Conservation (phyloP, 225 moss, liverwort and hornwort species). For the Straminergon stramineum region DNA sequence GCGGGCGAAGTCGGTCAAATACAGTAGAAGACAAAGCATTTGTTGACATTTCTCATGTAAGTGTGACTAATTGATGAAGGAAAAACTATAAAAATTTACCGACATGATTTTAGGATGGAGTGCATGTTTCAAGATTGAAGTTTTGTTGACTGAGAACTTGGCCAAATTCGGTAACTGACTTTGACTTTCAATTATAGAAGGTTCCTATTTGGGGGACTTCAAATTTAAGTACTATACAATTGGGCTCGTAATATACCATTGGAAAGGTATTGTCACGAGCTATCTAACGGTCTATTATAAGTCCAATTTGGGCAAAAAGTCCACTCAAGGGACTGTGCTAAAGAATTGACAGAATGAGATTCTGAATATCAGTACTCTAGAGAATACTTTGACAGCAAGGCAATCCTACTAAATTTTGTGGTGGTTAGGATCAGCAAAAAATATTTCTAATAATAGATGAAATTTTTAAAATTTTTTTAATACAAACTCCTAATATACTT, state of each 20-base stretch:
- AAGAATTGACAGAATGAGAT: neutral
- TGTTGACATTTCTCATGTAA: neutral
- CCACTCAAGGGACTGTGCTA: accelerated
- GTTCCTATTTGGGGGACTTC: neutral
- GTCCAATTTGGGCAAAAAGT: neutral
- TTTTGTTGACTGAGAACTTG: neutral
- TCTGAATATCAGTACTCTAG: neutral
- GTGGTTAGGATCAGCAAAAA: neutral
- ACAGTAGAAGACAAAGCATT: neutral
- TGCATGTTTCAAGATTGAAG: neutral
- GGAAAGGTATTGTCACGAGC: neutral
- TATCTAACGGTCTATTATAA: neutral
- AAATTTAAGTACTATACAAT: neutral
- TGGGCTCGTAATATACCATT: neutral
- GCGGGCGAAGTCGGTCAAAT: neutral
- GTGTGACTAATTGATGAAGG: neutral
- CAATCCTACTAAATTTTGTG: neutral
- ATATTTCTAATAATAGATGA: neutral
- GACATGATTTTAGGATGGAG: neutral
- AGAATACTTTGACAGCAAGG: neutral
- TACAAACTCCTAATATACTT: neutral
- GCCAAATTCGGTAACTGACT: neutral
- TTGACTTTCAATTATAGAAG: neutral
- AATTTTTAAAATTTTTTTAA: neutral
- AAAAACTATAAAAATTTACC: neutral